Evolutionary conservation across 2,329 filamentous ascomycete genomes (phyloP).

Genomic region (Aspergillus latus): DNA sequence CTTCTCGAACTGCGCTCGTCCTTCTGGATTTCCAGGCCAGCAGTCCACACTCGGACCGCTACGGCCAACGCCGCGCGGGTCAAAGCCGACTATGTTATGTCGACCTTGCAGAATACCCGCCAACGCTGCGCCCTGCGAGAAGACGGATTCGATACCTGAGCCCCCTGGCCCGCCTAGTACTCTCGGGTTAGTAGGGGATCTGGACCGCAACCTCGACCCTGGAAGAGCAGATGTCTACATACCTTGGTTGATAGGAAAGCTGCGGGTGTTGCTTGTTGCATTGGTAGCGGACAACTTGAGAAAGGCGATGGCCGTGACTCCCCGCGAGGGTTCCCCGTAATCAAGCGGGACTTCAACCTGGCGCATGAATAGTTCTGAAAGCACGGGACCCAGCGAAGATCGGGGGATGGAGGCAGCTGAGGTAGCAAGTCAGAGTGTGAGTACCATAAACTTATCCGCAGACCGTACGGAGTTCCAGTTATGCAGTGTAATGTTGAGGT

Average conservation of each 20-base stretch:
- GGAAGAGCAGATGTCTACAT: not conserved
- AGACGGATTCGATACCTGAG: constrained; percentile 4
- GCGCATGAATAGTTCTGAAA: constrained; percentile 19
- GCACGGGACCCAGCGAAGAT: constrained; percentile 18
- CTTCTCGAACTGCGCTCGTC: not conserved
- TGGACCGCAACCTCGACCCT: not conserved
- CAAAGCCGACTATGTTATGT: constrained; percentile 32
- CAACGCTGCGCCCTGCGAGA: not conserved
- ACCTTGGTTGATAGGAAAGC: constrained; percentile 20
- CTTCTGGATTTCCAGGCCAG: constrained; percentile 21
- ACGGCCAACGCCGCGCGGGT: constrained; percentile 31
- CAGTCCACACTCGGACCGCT: constrained; percentile 34
- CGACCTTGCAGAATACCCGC: no score
- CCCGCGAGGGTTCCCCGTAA: constrained; percentile 19
- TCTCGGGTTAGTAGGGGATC: not conserved
- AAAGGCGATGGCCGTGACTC: constrained; percentile 20
- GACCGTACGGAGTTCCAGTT: not conserved
- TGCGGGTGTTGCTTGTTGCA: constrained; percentile 7
- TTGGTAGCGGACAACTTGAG: constrained; percentile 21
- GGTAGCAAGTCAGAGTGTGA: not conserved
- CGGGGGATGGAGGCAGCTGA: constrained; percentile 14
- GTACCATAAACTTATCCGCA: no score
- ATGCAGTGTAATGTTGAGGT: not conserved
- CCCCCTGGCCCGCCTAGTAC: constrained; percentile 5
- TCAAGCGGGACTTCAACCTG: constrained; percentile 23